These are phyloP conservation scores for Tolypocladium endophyticum DNA, from an alignment of 2,329 filamentous ascomycete genomes.

Conservation along the genomic window DNA sequence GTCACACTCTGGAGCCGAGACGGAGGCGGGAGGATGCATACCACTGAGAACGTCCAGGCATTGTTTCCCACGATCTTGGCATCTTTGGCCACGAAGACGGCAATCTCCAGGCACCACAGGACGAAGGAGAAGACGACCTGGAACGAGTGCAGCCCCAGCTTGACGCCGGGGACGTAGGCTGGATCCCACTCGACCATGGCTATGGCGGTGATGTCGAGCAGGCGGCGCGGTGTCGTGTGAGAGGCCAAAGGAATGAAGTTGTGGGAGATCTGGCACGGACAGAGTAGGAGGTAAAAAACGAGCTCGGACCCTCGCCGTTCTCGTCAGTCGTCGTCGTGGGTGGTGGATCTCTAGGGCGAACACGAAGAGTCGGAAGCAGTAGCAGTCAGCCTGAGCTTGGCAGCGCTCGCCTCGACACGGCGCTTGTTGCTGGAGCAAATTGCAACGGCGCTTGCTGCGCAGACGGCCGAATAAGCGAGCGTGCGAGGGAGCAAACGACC, in stretches of 20 bases:
- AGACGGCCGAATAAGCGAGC: no score
- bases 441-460: background rate
- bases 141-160: constrained; percentile 44
- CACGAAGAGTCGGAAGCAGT: background rate
- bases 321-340: background rate
- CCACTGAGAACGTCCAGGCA: constrained; percentile 54
- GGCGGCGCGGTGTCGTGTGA: background rate
- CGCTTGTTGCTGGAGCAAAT: background rate
- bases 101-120: constrained; percentile 48
- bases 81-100: constrained; percentile 40
- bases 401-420: background rate
- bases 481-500: background rate
- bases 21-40: constrained; percentile 24
- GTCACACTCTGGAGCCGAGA: background rate
- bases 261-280: background rate
- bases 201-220: background rate
- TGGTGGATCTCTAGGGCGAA: background rate
- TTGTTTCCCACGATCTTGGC: constrained; percentile 44
- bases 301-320: background rate
- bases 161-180: constrained; percentile 42
- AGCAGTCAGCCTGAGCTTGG: background rate
- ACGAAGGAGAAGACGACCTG: constrained; percentile 46
- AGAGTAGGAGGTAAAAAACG: background rate
- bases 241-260: background rate
- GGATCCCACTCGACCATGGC: constrained; percentile 40